Conservation (phyloP, 768 basidiomycete species). For the Tephrocybe rancida region DNA sequence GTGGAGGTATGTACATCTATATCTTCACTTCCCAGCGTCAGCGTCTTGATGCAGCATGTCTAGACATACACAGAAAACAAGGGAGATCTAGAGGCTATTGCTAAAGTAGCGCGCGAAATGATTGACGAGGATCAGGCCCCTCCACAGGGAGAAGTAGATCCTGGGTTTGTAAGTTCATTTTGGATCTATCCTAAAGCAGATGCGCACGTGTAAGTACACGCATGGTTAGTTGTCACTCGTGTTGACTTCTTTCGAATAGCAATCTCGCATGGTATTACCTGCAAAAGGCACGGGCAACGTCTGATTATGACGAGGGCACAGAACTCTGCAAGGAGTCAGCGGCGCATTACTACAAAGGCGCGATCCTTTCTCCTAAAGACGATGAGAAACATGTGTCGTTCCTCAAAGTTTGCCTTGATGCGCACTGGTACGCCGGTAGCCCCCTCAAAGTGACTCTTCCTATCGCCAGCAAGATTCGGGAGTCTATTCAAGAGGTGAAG, state of each 20-base stretch:
- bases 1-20: constrained; percentile 33
- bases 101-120: constrained; percentile 30
- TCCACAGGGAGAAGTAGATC: constrained; percentile 16
- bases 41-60: neutral
- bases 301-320: constrained; percentile 12
- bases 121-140: constrained; percentile 29
- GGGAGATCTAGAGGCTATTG: constrained; percentile 30
- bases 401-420: constrained; percentile 34
- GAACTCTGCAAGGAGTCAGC: constrained; percentile 24
- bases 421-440: constrained; percentile 26
- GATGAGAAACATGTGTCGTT: constrained; percentile 36
- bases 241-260: constrained; percentile 13
- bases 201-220: constrained; percentile 35
- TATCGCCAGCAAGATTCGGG: constrained; percentile 22
- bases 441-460: constrained; percentile 28
- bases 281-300: constrained; percentile 13
- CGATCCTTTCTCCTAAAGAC: constrained; percentile 33
- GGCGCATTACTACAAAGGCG: constrained; percentile 33
- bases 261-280: constrained; percentile 32
- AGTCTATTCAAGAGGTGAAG: constrained; percentile 20
- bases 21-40: neutral
- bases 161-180: constrained; percentile 37
- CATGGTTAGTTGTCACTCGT: neutral
- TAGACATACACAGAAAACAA: constrained; percentile 16
- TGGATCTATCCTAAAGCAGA: constrained; percentile 36